phyloP scores from a whole-genome alignment of 768 basidiomycete genomes.

The Dentipellis fragilis region DNA sequence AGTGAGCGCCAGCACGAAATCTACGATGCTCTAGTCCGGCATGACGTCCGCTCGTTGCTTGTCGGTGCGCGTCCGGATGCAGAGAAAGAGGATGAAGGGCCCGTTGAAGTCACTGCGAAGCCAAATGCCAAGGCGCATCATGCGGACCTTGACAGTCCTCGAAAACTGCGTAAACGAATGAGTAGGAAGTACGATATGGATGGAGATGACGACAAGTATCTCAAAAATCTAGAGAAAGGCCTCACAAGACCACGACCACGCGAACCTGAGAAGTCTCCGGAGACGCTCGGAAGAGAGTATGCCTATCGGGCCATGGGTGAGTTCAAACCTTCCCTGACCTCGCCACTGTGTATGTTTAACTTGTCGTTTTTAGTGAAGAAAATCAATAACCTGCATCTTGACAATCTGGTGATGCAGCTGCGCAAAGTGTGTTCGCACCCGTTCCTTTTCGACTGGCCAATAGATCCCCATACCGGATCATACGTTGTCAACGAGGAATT shows the following conservation, averaged over 20 bases:
- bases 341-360: neutral
- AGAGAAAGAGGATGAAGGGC: conserved; percentile 15
- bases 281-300: conserved; percentile 47
- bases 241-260: conserved; percentile 27
- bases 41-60: conserved; percentile 55
- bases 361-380: conserved; percentile 48
- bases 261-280: conserved; percentile 35
- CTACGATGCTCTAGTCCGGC: conserved; percentile 70
- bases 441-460: conserved; percentile 80
- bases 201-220: conserved; percentile 58
- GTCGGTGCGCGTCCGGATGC: conserved; percentile 24
- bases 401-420: conserved; percentile 91
- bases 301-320: conserved; percentile 31
- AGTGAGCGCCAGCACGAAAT: conserved; percentile 75
- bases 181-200: conserved; percentile 44
- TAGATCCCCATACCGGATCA: conserved; percentile 48
- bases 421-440: conserved; percentile 96
- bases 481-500: conserved; percentile 69
- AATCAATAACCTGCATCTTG: conserved; percentile 87
- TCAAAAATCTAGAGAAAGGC: conserved; percentile 45
- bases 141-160: conserved; percentile 23
- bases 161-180: conserved; percentile 18
- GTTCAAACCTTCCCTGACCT: neutral
- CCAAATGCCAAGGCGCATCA: conserved; percentile 13
- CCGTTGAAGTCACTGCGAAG: conserved; percentile 21